A percentile compares a stretch with the other conserved stretches of the same genome.
These are phyloP conservation scores for Liquidambar formosana DNA, from an alignment of 164 flowering plant species.

Conservation along the genomic window DNA sequence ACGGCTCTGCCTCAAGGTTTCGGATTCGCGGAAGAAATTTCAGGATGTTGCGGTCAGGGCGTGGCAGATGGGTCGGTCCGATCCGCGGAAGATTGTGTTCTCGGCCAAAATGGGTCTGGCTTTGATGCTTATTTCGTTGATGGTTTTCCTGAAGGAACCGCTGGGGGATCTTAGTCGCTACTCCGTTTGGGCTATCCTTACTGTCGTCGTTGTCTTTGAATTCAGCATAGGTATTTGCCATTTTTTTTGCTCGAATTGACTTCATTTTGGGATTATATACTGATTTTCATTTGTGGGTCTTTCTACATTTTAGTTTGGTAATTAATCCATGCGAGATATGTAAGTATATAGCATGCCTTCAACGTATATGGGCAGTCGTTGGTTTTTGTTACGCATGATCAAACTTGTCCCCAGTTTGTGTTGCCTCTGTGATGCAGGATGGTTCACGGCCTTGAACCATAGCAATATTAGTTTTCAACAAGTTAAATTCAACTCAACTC, in stretches of 20 bases:
- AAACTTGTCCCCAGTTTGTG: no score
- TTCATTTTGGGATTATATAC: neutral
- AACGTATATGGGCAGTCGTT: no score
- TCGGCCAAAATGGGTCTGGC: slow-evolving; percentile 81
- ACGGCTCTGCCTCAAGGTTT: slow-evolving; percentile 15
- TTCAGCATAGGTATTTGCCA: slow-evolving; percentile 75
- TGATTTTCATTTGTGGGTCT: no score
- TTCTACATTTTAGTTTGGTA: no score
- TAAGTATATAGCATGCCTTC: no score
- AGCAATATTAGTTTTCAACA: no score
- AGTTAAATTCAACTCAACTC: no score
- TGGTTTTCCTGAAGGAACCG: slow-evolving; percentile 71
- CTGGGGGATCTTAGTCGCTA: slow-evolving; percentile 44
- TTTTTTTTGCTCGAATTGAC: neutral
- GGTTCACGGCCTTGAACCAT: no score
- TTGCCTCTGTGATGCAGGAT: no score
- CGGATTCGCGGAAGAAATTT: slow-evolving; percentile 8
- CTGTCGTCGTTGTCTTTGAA: slow-evolving; percentile 88
- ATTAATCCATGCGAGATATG: no score
- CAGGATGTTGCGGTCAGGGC: slow-evolving; percentile 31
- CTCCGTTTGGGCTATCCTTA: slow-evolving; percentile 88
- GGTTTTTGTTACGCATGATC: no score
- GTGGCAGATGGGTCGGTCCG: slow-evolving; percentile 58
- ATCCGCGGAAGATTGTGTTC: slow-evolving; percentile 74
- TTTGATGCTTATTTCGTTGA: slow-evolving; percentile 55